phyloP scores from a whole-genome alignment of 257 asterid genomes.

The Solanum bukasovii region DNA sequence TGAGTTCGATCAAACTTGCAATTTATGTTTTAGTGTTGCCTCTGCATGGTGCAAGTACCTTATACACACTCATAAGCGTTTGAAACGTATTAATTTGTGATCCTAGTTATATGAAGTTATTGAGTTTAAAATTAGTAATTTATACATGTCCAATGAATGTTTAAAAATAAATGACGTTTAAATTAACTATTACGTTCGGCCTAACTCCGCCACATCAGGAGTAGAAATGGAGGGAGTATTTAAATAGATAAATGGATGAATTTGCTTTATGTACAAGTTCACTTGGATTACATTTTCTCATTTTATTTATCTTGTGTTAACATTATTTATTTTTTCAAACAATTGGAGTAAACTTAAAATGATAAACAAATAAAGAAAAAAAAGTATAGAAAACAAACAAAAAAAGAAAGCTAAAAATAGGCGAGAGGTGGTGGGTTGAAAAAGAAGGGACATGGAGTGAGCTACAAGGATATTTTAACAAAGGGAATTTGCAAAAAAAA shows the following conservation, averaged over 20 bases:
- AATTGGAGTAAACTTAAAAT: neutral
- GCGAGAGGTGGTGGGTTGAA: neutral
- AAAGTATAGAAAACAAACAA: neutral
- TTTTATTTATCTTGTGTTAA: neutral
- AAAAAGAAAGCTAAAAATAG: neutral
- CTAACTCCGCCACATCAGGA: too few relatives aligned
- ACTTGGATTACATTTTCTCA: neutral
- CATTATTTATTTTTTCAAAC: neutral
- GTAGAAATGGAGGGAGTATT: neutral
- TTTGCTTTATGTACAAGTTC: neutral
- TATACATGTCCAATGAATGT: neutral
- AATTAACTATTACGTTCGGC: neutral
- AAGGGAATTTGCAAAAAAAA: neutral
- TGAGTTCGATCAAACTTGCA: neutral
- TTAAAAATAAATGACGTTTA: rapidly evolving
- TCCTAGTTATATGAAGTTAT: too few relatives aligned
- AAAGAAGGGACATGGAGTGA: neutral
- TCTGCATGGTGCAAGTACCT: neutral
- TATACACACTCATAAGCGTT: neutral
- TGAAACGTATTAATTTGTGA: too few relatives aligned
- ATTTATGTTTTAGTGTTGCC: neutral
- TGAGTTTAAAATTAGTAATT: neutral
- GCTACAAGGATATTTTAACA: neutral
- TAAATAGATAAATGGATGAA: neutral
- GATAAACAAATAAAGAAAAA: neutral